Evolutionary conservation across 805 yeast genomes (phyloP).

Genomic region (Kockiozyma suomiensis): DNA sequence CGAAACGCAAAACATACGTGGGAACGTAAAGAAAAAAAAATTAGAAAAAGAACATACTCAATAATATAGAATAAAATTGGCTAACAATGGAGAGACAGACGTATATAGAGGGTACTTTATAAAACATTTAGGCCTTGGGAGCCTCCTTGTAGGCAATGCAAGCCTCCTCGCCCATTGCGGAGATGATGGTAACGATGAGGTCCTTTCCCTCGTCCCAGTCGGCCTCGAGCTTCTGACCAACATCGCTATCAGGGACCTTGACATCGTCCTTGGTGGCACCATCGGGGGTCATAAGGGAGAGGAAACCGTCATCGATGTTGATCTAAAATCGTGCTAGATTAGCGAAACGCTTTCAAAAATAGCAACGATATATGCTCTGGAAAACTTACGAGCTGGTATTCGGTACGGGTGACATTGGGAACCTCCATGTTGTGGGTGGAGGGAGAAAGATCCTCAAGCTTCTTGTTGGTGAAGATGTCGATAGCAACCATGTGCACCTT

Average conservation of each 20-base stretch:
- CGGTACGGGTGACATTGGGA: slow-evolving; percentile 94
- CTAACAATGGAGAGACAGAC: neutral
- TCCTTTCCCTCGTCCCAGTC: slow-evolving; percentile 99
- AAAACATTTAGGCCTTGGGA: slow-evolving; percentile 56
- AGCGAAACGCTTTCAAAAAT: too few relatives aligned
- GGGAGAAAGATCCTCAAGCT: slow-evolving; percentile 99
- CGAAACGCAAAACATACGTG: neutral
- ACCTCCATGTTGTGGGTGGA: slow-evolving; percentile 99
- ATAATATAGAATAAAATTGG: neutral
- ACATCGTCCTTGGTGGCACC: slow-evolving; percentile 99
- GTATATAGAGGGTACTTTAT: neutral
- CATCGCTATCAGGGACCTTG: slow-evolving; percentile 96
- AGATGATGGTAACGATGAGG: slow-evolving; percentile 90
- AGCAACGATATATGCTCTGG: too few relatives aligned
- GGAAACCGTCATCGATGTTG: slow-evolving; percentile 98
- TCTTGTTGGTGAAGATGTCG: slow-evolving; percentile 98
- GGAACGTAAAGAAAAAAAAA: neutral
- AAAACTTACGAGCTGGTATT: slow-evolving; percentile 65
- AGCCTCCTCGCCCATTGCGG: slow-evolving; percentile 99
- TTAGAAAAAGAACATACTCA: neutral
- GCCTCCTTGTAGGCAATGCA: slow-evolving; percentile 98
- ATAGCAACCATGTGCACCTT: slow-evolving; percentile 99
- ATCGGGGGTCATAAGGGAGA: slow-evolving; percentile 92
- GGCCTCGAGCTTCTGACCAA: slow-evolving; percentile 88
- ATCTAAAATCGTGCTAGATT: too few relatives aligned